phyloP scores from a whole-genome alignment of 1,139 yeast genomes.

The Debaryomyces fabryi region DNA sequence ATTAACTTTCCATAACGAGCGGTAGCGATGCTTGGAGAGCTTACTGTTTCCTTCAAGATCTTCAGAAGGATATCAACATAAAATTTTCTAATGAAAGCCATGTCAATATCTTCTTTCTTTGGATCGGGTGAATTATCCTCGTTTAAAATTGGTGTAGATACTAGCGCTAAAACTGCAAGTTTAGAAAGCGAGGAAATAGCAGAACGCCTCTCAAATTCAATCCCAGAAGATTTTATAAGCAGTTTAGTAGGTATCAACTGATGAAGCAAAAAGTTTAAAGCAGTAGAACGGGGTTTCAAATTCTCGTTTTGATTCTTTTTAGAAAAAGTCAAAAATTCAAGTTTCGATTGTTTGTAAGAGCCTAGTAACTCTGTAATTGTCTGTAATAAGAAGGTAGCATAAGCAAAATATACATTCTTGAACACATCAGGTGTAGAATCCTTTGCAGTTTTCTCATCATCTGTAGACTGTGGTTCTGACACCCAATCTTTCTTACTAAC shows the following conservation, averaged over 20 bases:
- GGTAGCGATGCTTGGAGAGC: constrained; percentile 25
- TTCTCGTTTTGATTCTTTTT: constrained; percentile 37
- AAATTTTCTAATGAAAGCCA: constrained; percentile 73
- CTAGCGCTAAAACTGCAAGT: constrained; percentile 58
- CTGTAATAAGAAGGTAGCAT: constrained; percentile 69
- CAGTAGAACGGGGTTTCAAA: constrained; percentile 67
- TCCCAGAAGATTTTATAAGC: constrained; percentile 32
- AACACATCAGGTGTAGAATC: constrained; percentile 32
- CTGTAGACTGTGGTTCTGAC: constrained; percentile 29
- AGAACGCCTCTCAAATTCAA: constrained; percentile 40
- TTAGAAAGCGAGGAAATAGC: constrained; percentile 56
- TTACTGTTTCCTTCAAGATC: constrained; percentile 55
- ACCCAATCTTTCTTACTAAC: constrained; percentile 56
- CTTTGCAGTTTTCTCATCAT: constrained; percentile 17
- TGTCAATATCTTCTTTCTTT: constrained; percentile 62
- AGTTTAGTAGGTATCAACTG: constrained; percentile 66
- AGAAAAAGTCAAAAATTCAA: constrained; percentile 79
- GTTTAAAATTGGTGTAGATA: constrained; percentile 54
- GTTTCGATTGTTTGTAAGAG: constrained; percentile 79
- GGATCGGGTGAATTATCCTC: constrained; percentile 46
- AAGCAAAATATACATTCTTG: constrained; percentile 55
- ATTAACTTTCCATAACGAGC: constrained; percentile 56
- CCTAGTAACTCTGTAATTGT: constrained; percentile 70
- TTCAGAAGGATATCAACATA: constrained; percentile 72
- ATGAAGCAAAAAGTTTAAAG: constrained; percentile 75